These are phyloP conservation scores for Claviceps cyperi DNA, from an alignment of 2,329 filamentous ascomycete species.

Conservation along the genomic window DNA sequence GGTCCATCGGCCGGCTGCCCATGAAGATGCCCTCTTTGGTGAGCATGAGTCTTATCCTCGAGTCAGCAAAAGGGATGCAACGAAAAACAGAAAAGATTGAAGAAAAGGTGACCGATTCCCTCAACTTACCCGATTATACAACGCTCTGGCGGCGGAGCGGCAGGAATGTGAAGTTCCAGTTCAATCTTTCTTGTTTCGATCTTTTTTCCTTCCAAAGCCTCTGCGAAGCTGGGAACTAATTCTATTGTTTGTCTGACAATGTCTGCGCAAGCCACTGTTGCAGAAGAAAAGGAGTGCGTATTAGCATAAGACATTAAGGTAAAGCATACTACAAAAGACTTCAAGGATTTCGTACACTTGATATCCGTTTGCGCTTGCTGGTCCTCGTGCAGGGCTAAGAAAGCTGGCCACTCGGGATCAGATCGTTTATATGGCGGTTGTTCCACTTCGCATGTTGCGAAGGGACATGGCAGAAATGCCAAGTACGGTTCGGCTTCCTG, in stretches of 20 bases:
- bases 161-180: slow-evolving; percentile 48
- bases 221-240: slow-evolving; percentile 26
- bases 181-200: slow-evolving; percentile 37
- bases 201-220: slow-evolving; percentile 28
- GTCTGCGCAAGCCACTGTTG: slow-evolving; percentile 18
- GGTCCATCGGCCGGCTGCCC: slow-evolving; percentile 33
- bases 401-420: slow-evolving; percentile 51
- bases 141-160: slow-evolving; percentile 42
- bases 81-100: neutral
- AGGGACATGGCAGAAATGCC: slow-evolving; percentile 47
- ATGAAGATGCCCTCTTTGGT: slow-evolving; percentile 34
- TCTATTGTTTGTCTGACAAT: slow-evolving; percentile 24
- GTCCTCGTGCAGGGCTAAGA: slow-evolving; percentile 43
- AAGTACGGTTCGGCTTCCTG: slow-evolving; percentile 27
- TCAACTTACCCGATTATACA: slow-evolving; percentile 40
- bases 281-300: neutral
- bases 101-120: neutral
- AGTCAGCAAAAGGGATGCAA: slow-evolving; percentile 3
- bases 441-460: slow-evolving; percentile 35
- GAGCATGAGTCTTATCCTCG: slow-evolving; percentile 29
- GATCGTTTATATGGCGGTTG: slow-evolving; percentile 36
- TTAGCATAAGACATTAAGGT: neutral
- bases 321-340: neutral
- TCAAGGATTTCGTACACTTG: slow-evolving; percentile 22
- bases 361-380: slow-evolving; percentile 31